Evolutionary conservation across 2,329 filamentous ascomycete genomes (phyloP).

Genomic region (Pyricularia sp.): DNA sequence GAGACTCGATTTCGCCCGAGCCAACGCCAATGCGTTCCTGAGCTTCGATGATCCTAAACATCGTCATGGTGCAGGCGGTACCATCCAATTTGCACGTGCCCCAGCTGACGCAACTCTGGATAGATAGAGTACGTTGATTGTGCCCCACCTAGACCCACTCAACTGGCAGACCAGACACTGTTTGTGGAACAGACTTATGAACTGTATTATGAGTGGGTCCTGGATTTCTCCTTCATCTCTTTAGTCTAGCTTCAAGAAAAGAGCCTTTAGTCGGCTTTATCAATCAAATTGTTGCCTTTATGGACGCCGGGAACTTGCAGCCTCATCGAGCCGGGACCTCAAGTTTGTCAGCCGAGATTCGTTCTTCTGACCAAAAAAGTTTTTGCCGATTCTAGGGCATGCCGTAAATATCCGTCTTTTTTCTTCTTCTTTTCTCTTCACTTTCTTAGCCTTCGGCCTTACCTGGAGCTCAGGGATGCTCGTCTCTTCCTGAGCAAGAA

Average conservation of each 20-base stretch:
- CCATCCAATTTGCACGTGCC: background rate
- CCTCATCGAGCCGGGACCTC: background rate
- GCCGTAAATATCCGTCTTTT: too few relatives aligned
- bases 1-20: background rate
- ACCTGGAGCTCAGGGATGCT: too few relatives aligned
- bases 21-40: background rate
- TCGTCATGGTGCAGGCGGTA: background rate
- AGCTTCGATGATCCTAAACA: background rate
- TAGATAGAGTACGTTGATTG: background rate
- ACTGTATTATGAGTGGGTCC: background rate
- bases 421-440: too few relatives aligned
- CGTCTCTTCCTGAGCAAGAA: too few relatives aligned
- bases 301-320: background rate
- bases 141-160: background rate
- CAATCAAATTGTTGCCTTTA: too few relatives aligned
- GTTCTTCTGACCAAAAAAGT: background rate
- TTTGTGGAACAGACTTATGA: background rate
- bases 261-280: background rate
- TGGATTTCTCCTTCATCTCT: background rate
- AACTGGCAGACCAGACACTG: background rate
- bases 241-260: background rate
- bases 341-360: background rate
- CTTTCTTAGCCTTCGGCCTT: too few relatives aligned
- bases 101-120: background rate
- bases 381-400: background rate